A percentile compares a stretch with the other conserved stretches of the same genome.
These are phyloP conservation scores for Gossypium longicalyx DNA, from an alignment of 345 rosid genomes.

Conservation along the genomic window DNA sequence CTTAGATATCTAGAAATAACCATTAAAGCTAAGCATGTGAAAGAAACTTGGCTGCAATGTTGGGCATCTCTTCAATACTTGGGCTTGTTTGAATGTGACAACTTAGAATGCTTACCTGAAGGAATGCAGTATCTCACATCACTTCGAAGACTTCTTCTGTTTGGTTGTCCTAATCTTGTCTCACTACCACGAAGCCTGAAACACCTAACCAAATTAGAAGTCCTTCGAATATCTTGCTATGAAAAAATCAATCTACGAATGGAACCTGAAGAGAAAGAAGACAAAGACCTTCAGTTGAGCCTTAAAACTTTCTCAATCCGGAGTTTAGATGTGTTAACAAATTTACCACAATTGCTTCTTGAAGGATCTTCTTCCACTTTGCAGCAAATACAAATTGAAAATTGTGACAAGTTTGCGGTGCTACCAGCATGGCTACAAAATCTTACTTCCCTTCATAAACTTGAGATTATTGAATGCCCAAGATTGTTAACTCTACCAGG, in stretches of 20 bases:
- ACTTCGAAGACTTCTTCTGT: neutral
- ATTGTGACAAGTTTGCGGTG: neutral
- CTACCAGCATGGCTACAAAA: neutral
- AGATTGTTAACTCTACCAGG: neutral
- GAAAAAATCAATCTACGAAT: neutral
- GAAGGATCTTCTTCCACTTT: neutral
- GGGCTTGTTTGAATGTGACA: neutral
- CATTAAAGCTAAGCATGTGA: neutral
- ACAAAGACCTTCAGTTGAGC: neutral
- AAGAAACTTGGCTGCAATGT: neutral
- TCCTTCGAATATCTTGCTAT: neutral
- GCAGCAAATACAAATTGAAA: neutral
- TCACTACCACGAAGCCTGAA: neutral
- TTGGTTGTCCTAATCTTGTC: neutral
- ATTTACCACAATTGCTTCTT: neutral
- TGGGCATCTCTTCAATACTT: neutral
- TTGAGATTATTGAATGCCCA: neutral
- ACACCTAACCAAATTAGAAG: neutral
- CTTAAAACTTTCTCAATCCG: neutral
- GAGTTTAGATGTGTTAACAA: neutral
- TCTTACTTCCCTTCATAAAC: neutral
- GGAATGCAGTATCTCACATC: conserved; percentile 2
- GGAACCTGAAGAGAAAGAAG: neutral
- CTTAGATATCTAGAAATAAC: neutral
- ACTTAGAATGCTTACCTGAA: neutral